Evolutionary conservation across 768 basidiomycete genomes (phyloP), one percentile per base, ranked within the genome.

Genomic region (Kwoniella sp.): DNA sequence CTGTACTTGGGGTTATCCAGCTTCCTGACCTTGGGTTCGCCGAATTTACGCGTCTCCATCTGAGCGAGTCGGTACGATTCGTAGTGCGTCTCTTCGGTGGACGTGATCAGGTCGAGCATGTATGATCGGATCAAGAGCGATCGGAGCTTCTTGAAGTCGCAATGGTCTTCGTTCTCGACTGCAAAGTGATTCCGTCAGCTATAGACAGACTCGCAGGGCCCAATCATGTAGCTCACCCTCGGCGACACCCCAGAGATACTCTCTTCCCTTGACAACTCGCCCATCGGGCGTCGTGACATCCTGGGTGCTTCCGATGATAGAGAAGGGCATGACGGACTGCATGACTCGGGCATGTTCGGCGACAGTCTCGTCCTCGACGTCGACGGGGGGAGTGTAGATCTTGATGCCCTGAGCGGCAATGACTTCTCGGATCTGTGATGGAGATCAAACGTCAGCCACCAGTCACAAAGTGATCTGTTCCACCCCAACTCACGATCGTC

Each of bases 171-270:
- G 80, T 99, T 98, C 83, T 99, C 96, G 67, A 99, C 95, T 93
- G 74, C 34, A 3, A 26, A 5, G 12, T 2, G 9, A 9, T 12
- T 50, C 11, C 25, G 23, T 4, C 50, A 4, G 15, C 25, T 23
- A 8, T 45, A 45, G 3, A 4, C 11, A 4, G 58, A 15, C 15
- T 15, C 34, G 13, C 17, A 0, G 51, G 22, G 31, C 28, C 30
- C 12, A 47, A 30, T 11, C n/a, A n/a, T 23, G 23, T 23, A 26
- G 82, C 84, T 55, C 45, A 92, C 92, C 92, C 85, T 99, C 96
- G 9, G 96, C 96, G n/a, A 99, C 93, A 85, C 96, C 96, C 96
- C 96, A 99, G 15, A 95, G 87, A 80, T 99, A 99, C 82, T 98
- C 92, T 74, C 96, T 89, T 52, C 96, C 96, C 83, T 98, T 98